Conservation (phyloP, 306 rosid species). For the Dalbergia cochinchinensis region DNA sequence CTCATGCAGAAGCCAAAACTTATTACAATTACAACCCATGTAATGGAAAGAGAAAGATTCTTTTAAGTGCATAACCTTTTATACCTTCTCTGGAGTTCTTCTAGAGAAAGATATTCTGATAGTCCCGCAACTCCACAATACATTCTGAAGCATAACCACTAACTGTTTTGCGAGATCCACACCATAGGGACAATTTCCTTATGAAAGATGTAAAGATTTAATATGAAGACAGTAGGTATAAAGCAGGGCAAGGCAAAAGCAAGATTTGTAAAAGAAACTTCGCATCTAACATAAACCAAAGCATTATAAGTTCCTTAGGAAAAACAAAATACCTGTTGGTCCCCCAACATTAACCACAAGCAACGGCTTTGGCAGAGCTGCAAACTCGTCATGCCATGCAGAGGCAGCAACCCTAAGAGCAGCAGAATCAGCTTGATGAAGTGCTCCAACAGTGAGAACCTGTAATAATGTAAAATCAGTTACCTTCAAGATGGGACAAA, state of each 20-base stretch:
- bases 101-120: conserved; percentile 87
- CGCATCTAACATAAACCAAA: conserved; percentile 23
- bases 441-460: conserved; percentile 94
- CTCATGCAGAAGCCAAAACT: conserved; percentile 39
- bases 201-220: not conserved
- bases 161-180: conserved; percentile 74
- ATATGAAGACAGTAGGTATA: conserved; percentile 35
- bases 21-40: conserved; percentile 22
- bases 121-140: conserved; percentile 90
- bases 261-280: conserved; percentile 35
- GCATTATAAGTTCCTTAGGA: conserved; percentile 24
- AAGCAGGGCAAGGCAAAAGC: not conserved
- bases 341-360: conserved; percentile 91
- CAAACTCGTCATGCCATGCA: conserved; percentile 78
- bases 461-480: conserved; percentile 46
- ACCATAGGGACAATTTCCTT: conserved; percentile 79
- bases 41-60: conserved; percentile 19
- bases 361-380: conserved; percentile 82
- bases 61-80: conserved; percentile 11
- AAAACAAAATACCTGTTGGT: conserved; percentile 71
- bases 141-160: conserved; percentile 72
- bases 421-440: conserved; percentile 85
- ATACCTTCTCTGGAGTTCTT: conserved; percentile 87
- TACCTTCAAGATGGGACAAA: conserved; percentile 41
- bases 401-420: conserved; percentile 83